Evolutionary conservation across 1,139 yeast species (phyloP).

Genomic region (Wickerhamiella infanticola): DNA sequence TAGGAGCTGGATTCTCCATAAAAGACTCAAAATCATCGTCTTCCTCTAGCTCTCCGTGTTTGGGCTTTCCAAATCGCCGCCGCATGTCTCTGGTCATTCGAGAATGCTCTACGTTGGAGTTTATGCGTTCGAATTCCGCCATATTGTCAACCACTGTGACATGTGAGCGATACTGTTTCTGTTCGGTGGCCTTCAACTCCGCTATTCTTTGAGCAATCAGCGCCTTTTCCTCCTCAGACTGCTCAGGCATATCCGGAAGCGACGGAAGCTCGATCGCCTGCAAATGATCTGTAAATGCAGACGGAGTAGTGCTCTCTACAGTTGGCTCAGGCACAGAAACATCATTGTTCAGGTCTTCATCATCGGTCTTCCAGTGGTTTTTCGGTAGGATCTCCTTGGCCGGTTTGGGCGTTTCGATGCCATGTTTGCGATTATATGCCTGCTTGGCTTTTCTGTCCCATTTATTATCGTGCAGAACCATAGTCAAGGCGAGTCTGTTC

Average conservation of each 20-base stretch:
- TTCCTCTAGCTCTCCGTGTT: slow-evolving; percentile 8
- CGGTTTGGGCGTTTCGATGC: slow-evolving; percentile 7
- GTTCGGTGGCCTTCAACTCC: neutral
- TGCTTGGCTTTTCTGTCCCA: slow-evolving; percentile 23
- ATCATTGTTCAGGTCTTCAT: neutral
- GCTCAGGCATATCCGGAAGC: neutral
- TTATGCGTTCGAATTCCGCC: slow-evolving; percentile 13
- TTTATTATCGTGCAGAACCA: slow-evolving; percentile 24
- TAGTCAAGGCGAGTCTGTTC: slow-evolving; percentile 2
- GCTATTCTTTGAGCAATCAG: slow-evolving; percentile 4
- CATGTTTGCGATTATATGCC: slow-evolving; percentile 21
- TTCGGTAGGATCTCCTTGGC: neutral
- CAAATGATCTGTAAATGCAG: neutral
- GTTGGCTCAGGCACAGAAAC: neutral
- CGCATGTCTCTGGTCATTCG: slow-evolving; percentile 14
- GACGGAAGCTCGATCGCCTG: too few species aligned
- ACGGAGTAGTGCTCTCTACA: neutral
- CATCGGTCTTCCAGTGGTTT: slow-evolving; percentile 1
- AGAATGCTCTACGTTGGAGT: slow-evolving; percentile 14
- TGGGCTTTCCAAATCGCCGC: slow-evolving; percentile 14
- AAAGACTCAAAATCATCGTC: slow-evolving; percentile 21
- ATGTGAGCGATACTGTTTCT: neutral
- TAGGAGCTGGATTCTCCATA: slow-evolving; percentile 13
- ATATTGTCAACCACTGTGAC: slow-evolving; percentile 6
- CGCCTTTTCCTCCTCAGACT: neutral